phyloP scores from a whole-genome alignment of 441 rosid species.

The Erodium texanum region DNA sequence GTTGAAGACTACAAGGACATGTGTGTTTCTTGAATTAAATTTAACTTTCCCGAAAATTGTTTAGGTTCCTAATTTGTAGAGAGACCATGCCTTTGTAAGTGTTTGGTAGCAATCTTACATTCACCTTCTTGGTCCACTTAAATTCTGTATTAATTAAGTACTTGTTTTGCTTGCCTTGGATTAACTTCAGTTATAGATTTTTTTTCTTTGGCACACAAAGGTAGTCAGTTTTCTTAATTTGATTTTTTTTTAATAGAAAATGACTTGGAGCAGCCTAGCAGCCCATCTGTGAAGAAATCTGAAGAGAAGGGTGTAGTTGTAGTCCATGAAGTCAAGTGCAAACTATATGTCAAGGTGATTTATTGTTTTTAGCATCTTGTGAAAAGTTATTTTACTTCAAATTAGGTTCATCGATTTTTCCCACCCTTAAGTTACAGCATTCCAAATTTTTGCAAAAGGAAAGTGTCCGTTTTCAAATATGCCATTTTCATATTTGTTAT shows the following conservation, averaged over 20 bases:
- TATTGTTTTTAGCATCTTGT: slow-evolving; percentile 11
- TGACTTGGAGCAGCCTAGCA: slow-evolving; percentile 68
- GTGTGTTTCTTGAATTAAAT: no score
- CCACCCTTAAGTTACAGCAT: neutral
- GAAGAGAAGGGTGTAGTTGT: slow-evolving; percentile 68
- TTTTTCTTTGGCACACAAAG: neutral
- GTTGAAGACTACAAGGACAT: no score
- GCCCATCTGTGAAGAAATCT: slow-evolving; percentile 83
- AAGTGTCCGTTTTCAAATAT: no score
- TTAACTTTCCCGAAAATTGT: no score
- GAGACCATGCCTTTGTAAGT: no score
- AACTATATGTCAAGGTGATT: slow-evolving; percentile 81
- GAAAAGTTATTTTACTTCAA: neutral
- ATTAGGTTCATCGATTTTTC: neutral
- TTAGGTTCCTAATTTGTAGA: no score
- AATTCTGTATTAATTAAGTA: no score
- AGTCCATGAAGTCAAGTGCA: slow-evolving; percentile 94
- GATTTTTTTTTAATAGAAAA: slow-evolving; percentile 45
- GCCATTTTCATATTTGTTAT: neutral
- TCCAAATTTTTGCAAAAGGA: neutral
- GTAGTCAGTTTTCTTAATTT: slow-evolving; percentile 10
- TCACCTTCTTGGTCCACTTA: no score
- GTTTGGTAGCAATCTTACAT: no score
- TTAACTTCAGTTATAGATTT: neutral
- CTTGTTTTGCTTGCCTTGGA: neutral